Evolutionary conservation across 2,329 filamentous ascomycete genomes (phyloP).

Genomic region (Paraphaeosphaeria minitans): DNA sequence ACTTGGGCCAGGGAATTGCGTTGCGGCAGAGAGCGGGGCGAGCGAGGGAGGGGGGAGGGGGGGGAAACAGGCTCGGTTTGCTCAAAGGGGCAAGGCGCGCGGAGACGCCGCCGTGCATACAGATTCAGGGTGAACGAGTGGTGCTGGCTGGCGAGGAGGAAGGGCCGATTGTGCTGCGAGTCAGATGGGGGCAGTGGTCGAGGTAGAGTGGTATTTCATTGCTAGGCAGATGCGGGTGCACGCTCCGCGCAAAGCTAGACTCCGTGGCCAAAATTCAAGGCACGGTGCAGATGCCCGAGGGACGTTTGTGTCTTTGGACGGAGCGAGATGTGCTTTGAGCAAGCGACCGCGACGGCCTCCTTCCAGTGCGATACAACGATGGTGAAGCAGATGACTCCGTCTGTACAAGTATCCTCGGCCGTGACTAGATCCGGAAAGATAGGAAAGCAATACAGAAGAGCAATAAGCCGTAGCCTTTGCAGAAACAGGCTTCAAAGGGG

Average conservation of each 20-base stretch:
- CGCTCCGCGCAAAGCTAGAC: too few species aligned
- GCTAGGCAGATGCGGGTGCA: background rate
- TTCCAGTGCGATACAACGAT: background rate
- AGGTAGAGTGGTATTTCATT: background rate
- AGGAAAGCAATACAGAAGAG: constrained; percentile 2
- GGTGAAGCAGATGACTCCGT: background rate
- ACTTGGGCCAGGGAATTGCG: background rate
- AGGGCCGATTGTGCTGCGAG: background rate
- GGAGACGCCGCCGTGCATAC: background rate
- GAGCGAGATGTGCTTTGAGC: background rate
- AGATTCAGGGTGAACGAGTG: background rate
- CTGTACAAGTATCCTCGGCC: background rate
- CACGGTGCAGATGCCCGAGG: too few species aligned
- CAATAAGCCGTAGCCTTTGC: background rate
- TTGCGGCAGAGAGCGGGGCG: background rate
- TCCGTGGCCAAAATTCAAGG: too few species aligned
- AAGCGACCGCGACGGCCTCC: background rate
- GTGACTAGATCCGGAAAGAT: background rate
- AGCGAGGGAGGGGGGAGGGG: background rate
- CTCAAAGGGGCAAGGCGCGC: background rate
- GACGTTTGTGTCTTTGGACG: background rate
- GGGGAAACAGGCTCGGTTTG: background rate
- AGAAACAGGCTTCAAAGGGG: constrained; percentile 1
- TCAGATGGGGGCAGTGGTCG: background rate
- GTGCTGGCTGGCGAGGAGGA: background rate